These are phyloP conservation scores for Barnettozyma siamensis DNA, from an alignment of 805 yeast species.

Conservation along the genomic window DNA sequence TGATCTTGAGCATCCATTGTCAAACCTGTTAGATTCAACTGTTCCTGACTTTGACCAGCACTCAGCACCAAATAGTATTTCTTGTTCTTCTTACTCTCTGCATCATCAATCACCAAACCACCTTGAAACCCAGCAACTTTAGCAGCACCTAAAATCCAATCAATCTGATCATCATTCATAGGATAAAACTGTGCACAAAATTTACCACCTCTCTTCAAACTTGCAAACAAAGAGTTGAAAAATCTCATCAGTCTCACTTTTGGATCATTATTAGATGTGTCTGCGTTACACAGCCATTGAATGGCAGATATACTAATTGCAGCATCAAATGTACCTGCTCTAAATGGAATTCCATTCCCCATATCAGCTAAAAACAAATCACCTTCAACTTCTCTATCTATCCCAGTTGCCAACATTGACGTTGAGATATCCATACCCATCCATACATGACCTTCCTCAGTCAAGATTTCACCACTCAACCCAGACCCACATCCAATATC, in stretches of 20 bases:
- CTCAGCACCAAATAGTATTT: constrained; percentile 87
- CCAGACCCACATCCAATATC: constrained; percentile 99
- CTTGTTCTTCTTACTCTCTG: constrained; percentile 85
- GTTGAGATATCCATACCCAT: constrained; percentile 95
- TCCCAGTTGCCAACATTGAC: constrained; percentile 90
- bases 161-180: constrained; percentile 77
- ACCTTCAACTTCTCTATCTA: constrained; percentile 90
- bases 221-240: constrained; percentile 82
- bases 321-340: constrained; percentile 96
- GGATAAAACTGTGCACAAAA: constrained; percentile 98
- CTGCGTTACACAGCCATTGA: constrained; percentile 98
- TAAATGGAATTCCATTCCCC: constrained; percentile 90
- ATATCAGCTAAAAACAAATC: constrained; percentile 88
- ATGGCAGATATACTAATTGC: constrained; percentile 93
- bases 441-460: constrained; percentile 94
- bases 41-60: constrained; percentile 75
- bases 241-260: constrained; percentile 72
- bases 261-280: constrained; percentile 76
- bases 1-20: constrained; percentile 60
- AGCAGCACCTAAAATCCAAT: constrained; percentile 74
- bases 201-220: constrained; percentile 89
- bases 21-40: constrained; percentile 73
- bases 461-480: constrained; percentile 84
- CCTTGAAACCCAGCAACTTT: constrained; percentile 95
- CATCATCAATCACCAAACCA: constrained; percentile 89